Evolutionary conservation across 805 yeast species (phyloP), one percentile per base, ranked within the genome.

Genomic region (Candida broadrunensis): DNA sequence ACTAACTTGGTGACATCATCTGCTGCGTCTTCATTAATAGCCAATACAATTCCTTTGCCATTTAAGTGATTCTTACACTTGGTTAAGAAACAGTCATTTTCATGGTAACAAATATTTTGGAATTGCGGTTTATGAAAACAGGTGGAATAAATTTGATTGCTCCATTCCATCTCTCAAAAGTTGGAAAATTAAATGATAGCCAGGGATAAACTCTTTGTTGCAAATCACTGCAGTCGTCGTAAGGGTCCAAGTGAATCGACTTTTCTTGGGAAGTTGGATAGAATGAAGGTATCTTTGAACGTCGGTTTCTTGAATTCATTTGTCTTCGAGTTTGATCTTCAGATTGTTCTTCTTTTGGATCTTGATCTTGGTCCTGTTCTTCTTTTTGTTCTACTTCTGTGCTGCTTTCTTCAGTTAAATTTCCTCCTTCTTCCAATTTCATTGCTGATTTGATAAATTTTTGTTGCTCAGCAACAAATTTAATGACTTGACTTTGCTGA

Each of bases 111-210:
- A 12, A 4, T 21, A 29, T 3, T 15, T 33, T 14, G 8, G 20
- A 20, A 12, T 18, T 20, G 15, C 26, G 16, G 6, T 55, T 45
- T 11, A 38, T 36, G 48, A 61, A 58, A 12, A 54, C 25, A 1
- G 64, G 65, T 11, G 57, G 55, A 23, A 43, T 33, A 7, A 49
- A 46, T 16, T 36, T 35, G 11, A 37, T 51, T 20, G 58, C 65
- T 6, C 68, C 63, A 39, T 60, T 60, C 73, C 73, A 71, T 45
- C 75, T 52, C 37, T 53, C 61, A 48, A 57, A 71, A n/a, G 50
- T 52, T 8, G 77, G 76, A 14, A 50, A 58, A 35, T 58, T 42
- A 38, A 58, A 54, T 1, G 73, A 57, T 24, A 72, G 45, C 61
- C 67, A 72, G 26, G 63, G 68, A 53, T 67, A 70, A 5, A 72